These are phyloP conservation scores for Sphagnum magellanicum DNA, from an alignment of 228 moss, liverwort and hornwort species.

Conservation along the genomic window DNA sequence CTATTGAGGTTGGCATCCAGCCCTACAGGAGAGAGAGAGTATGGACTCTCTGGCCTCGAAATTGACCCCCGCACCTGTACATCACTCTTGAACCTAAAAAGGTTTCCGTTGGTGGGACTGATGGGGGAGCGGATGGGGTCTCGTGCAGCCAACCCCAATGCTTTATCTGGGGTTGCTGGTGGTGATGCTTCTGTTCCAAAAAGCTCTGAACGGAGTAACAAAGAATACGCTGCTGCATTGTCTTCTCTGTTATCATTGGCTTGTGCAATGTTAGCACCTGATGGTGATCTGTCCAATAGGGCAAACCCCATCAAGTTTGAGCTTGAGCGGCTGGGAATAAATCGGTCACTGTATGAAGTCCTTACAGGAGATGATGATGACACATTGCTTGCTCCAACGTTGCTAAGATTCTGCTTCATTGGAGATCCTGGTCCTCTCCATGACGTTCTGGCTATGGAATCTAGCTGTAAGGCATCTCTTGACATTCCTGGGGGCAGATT, in stretches of 20 bases:
- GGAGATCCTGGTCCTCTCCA: conserved; percentile 64
- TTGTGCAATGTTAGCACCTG: conserved; percentile 68
- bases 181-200: conserved; percentile 76
- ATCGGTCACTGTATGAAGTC: conserved; percentile 89
- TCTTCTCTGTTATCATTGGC: conserved; percentile 72
- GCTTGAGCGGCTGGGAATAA: conserved; percentile 88
- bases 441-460: conserved; percentile 48
- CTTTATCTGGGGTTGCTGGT: conserved; percentile 83
- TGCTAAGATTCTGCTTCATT: conserved; percentile 35
- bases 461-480: conserved; percentile 57
- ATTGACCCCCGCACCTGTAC: conserved; percentile 31
- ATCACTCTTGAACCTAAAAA: conserved; percentile 92
- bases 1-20: conserved; percentile 54
- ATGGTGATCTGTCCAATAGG: conserved; percentile 70
- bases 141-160: conserved; percentile 46
- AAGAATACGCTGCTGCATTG: conserved; percentile 77
- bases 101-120: conserved; percentile 69
- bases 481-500: conserved; percentile 73
- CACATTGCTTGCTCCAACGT: conserved; percentile 20
- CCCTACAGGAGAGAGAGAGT: conserved; percentile 49
- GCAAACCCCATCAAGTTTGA: conserved; percentile 80
- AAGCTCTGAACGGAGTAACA: conserved; percentile 74
- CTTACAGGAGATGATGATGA: conserved; percentile 50
- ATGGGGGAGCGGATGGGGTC: conserved; percentile 73
- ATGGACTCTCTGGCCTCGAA: conserved; percentile 56